phyloP scores from a whole-genome alignment of 192 early-diverging fungal genomes.

The Coemansia sp. region DNA sequence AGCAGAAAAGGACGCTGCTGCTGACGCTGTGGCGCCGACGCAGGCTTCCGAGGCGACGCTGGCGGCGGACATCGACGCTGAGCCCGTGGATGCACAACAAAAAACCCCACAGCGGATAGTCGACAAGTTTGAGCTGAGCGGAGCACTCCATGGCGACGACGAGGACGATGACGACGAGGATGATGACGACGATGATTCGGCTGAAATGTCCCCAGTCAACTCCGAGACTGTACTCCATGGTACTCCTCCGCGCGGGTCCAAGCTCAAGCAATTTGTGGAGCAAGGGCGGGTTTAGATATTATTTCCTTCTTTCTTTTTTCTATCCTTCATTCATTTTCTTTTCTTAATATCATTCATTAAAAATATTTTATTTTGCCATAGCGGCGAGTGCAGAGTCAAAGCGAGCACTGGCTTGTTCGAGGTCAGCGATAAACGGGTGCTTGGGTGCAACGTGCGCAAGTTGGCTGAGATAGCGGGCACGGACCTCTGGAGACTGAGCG shows the following conservation, averaged over 20 bases:
- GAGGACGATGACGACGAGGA: conserved; percentile 36
- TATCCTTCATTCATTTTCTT: not conserved
- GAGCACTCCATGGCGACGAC: conserved; percentile 7
- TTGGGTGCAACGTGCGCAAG: conserved; percentile 72
- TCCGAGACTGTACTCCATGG: conserved; percentile 35
- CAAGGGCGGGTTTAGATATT: conserved; percentile 9
- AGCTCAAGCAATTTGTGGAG: conserved; percentile 29
- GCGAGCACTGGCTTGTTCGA: conserved; percentile 36
- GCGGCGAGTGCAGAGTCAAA: not conserved
- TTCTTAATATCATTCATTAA: too few relatives aligned
- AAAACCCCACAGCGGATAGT: conserved; percentile 18
- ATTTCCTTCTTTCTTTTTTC: not conserved
- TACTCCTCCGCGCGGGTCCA: conserved; percentile 43
- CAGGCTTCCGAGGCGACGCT: not conserved
- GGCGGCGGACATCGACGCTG: not conserved
- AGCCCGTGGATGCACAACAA: not conserved
- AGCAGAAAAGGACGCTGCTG: not conserved
- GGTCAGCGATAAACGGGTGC: conserved; percentile 79
- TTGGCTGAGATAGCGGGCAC: conserved; percentile 69
- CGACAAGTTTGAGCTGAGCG: conserved; percentile 28
- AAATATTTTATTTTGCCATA: not conserved
- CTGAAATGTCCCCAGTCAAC: conserved; percentile 4
- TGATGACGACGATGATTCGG: conserved; percentile 36
- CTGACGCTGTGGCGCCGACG: not conserved
- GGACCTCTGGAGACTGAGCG: conserved; percentile 69